A percentile compares a stretch with the other conserved stretches of the same genome.
Evolutionary conservation across 129 eudicot genomes (phyloP).

Genomic region (Mikania micrantha): DNA sequence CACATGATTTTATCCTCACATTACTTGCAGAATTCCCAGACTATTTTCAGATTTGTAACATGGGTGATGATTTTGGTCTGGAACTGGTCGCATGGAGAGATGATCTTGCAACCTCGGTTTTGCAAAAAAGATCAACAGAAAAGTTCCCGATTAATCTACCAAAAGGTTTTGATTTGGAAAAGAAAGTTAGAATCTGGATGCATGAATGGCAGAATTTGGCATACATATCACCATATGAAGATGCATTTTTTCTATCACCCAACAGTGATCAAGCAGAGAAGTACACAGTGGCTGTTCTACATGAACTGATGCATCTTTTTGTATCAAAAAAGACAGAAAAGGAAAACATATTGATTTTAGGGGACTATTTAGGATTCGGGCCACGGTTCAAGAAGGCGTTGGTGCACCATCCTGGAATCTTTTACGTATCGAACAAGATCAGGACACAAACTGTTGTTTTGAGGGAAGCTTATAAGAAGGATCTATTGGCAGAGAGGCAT

Average conservation of each 20-base stretch:
- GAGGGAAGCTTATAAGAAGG: slow-evolving; percentile 71
- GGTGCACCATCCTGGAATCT: slow-evolving; percentile 80
- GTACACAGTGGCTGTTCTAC: slow-evolving; percentile 73
- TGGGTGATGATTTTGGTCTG: slow-evolving; percentile 61
- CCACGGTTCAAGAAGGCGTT: slow-evolving; percentile 71
- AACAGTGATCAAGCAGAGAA: slow-evolving; percentile 82
- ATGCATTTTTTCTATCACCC: slow-evolving; percentile 75
- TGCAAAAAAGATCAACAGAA: slow-evolving; percentile 32
- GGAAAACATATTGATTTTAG: slow-evolving; percentile 48
- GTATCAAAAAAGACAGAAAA: slow-evolving; percentile 73
- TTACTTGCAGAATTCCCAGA: slow-evolving; percentile 63
- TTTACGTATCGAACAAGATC: slow-evolving; percentile 81
- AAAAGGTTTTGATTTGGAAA: slow-evolving; percentile 80
- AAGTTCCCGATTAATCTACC: slow-evolving; percentile 59
- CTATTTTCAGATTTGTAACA: slow-evolving; percentile 52
- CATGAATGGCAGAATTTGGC: slow-evolving; percentile 80
- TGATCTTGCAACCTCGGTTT: slow-evolving; percentile 45
- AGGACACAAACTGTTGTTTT: slow-evolving; percentile 89
- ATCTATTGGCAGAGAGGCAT: slow-evolving; percentile 51
- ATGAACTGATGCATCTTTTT: slow-evolving; percentile 66
- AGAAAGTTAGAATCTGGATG: slow-evolving; percentile 62
- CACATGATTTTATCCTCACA: slow-evolving; percentile 48
- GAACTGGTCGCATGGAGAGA: slow-evolving; percentile 69
- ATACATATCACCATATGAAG: slow-evolving; percentile 88
- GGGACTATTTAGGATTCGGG: slow-evolving; percentile 78